Evolutionary conservation across 805 yeast genomes (phyloP).

Genomic region (Komagataella kurtzmanii): DNA sequence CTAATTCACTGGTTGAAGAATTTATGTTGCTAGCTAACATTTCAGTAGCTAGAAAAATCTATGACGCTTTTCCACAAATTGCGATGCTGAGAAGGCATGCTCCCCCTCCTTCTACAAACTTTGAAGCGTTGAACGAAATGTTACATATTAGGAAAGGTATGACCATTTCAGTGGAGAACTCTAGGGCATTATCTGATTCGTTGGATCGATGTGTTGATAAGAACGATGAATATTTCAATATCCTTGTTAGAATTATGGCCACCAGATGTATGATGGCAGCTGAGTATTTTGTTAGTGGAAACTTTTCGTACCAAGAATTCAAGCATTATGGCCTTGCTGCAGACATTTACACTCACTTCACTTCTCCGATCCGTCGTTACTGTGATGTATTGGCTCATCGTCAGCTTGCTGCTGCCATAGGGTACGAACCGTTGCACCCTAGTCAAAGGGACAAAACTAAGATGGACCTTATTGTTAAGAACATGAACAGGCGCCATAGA

Average conservation of each 20-base stretch:
- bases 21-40: conserved; percentile 96
- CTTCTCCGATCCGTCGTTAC: conserved; percentile 95
- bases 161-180: conserved; percentile 68
- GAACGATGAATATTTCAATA: conserved; percentile 82
- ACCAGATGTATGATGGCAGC: conserved; percentile 99
- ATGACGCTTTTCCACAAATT: conserved; percentile 90
- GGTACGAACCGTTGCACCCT: conserved; percentile 72
- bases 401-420: conserved; percentile 96
- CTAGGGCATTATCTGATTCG: conserved; percentile 87
- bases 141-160: conserved; percentile 66
- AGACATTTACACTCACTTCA: conserved; percentile 95
- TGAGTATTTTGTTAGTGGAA: conserved; percentile 88
- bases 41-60: conserved; percentile 87
- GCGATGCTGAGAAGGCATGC: conserved; percentile 98
- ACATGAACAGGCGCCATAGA: conserved; percentile 88
- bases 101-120: conserved; percentile 91
- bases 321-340: conserved; percentile 96
- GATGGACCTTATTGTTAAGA: conserved; percentile 80
- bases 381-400: conserved; percentile 97
- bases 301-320: conserved; percentile 81
- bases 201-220: conserved; percentile 79
- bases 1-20: conserved; percentile 94
- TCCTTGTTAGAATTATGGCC: conserved; percentile 88
- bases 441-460: conserved; percentile 79
- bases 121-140: conserved; percentile 83